Base-by-base conservation (phyloP, 2,329 filamentous ascomycete species). In the Sarocladiaceae sp. region DNA sequence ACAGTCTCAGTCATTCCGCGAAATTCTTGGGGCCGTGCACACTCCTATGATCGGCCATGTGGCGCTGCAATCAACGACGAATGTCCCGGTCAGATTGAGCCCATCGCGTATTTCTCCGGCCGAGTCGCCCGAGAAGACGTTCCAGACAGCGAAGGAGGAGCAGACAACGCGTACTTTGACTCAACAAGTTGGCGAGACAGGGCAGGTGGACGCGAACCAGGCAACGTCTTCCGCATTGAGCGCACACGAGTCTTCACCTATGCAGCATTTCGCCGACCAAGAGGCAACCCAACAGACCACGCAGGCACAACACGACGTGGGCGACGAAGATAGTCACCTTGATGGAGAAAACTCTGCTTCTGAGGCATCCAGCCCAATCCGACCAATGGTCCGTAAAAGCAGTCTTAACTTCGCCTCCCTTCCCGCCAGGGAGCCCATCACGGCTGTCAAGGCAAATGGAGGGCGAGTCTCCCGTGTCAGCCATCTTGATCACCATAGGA, bases 381-480 rank as follows among this genome's bases (percentile, higher is more conserved):
- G 87, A 52, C 84, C 85, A 2, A 72, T 87, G 23, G 77, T 94
- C 52, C 83, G 91, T 48, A 97, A 97, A 72, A 95, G 90, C 65
- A 97, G 91, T 60, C 74, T 98, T 48, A 95, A 86, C 47, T 97
- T 98, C 66, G 88, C 93, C 29, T 88, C 93, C 15, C 72, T 98
- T 11, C 93, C 93, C 23, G 90, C 91, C 3, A 79, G 93, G 49
- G 91, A 97, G 57, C 91, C 91, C 27, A 70, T 97, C 43, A 80
- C 82, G 24, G 79, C 78, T 13, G 94, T 94, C 61, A 91, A 90
- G 66, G 94, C 85, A 60, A 79, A 89, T 56, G 89, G 83, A 13
- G 74, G 76, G 16, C 75, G 87, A 41, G 67, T 78, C 43, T 90
- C 88, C 18, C 75, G 87, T 48, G 86, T 80, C 6, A 95, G 88